A percentile compares a stretch with the other conserved stretches of the same genome.
Evolutionary conservation across 2,329 filamentous ascomycete genomes (phyloP).

Genomic region (Calonectria pauciramosa): DNA sequence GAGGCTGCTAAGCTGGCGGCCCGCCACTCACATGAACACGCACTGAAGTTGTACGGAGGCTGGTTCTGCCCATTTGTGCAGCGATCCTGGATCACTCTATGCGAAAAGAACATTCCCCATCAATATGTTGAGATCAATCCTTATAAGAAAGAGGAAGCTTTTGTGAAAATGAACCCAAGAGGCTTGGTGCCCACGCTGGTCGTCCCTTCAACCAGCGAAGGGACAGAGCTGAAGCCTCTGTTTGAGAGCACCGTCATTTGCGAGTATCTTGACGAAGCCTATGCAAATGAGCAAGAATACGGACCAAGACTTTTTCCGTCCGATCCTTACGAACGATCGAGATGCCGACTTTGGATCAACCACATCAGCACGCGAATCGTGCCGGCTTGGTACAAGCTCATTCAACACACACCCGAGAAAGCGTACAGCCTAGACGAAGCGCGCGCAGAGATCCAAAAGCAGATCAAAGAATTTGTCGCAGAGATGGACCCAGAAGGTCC

Average conservation of each 20-base stretch:
- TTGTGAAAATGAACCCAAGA: slow-evolving; percentile 80
- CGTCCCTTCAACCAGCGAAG: slow-evolving; percentile 53
- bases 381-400: slow-evolving; percentile 75
- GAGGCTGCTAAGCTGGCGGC: slow-evolving; percentile 62
- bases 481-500: slow-evolving; percentile 72
- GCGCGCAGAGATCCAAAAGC: slow-evolving; percentile 68
- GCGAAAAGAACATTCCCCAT: slow-evolving; percentile 80
- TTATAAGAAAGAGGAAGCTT: slow-evolving; percentile 78
- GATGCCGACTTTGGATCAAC: slow-evolving; percentile 80
- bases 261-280: slow-evolving; percentile 83
- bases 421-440: slow-evolving; percentile 64
- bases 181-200: slow-evolving; percentile 81
- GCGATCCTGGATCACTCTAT: slow-evolving; percentile 78
- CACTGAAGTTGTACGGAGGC: slow-evolving; percentile 77
- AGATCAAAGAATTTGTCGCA: slow-evolving; percentile 71
- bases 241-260: slow-evolving; percentile 81
- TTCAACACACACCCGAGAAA: slow-evolving; percentile 68
- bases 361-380: slow-evolving; percentile 77
- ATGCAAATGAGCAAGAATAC: slow-evolving; percentile 58
- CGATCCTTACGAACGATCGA: slow-evolving; percentile 74
- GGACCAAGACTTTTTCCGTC: slow-evolving; percentile 68
- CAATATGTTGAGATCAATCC: slow-evolving; percentile 86
- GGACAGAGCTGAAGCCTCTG: slow-evolving; percentile 66
- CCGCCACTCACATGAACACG: slow-evolving; percentile 61
- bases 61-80: slow-evolving; percentile 84